Base-by-base conservation (phyloP, 164 flowering plant genomes). In the Aristolochia fimbriata region DNA sequence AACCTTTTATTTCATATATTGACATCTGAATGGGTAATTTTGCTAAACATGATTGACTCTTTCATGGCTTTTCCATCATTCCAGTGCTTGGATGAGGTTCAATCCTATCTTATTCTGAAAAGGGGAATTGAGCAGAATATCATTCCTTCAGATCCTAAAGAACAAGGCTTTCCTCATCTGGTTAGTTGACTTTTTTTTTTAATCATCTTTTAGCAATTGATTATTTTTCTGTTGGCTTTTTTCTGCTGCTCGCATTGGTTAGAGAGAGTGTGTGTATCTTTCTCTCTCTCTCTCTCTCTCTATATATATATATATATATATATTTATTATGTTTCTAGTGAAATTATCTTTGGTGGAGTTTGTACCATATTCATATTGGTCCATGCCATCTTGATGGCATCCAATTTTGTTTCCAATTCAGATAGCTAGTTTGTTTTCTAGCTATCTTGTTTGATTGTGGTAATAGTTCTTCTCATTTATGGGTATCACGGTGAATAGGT, bases 51-150 rank as follows among this genome's bases (percentile, higher is more conserved):
- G 7, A 37, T 37, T 37, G 8, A 7, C 7, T 37, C 0, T 37
- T 37, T 37, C 43, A 37, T 37, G 9, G 43, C 1, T 37, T 37
- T 10, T 6, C 43, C 43, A 0, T 37, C 8, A 47, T 54, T 70
- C 74, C 77, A 93, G 99, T 68, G 73, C 69, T 76, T 93, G 68
- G 92, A 93, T 74, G 99, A 93, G 76, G 86, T 90, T 74, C 99
- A 93, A 58, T 81, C 97, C 12, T 93, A 93, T 75, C 80, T 90
- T 67, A 68, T 93, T 47, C 80, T 81, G 16, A 61, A 77, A 30
- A 77, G 95, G 65, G 71, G 66, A 50, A 55, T 62, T 21, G 83
- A 83, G 57, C 67, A 59, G 13, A 70, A 61, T 11, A 71, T 67
- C 60, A 60, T 62, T 16, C 68, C 70, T 56, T 68, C 49, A 49